Evolutionary conservation across 345 rosid genomes (phyloP).

Genomic region (Moringa oleifera): DNA sequence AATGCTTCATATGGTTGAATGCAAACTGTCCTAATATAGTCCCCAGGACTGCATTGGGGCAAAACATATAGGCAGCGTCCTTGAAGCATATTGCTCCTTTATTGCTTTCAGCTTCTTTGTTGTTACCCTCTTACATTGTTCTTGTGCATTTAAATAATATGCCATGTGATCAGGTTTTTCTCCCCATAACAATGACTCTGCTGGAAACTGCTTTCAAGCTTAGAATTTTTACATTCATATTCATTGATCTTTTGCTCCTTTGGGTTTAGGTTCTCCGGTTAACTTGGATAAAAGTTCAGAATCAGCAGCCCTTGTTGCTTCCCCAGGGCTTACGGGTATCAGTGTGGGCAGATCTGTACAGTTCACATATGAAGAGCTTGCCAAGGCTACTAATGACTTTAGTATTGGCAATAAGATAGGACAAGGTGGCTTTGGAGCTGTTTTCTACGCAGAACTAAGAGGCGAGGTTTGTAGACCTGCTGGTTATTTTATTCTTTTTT

Average conservation of each 20-base stretch:
- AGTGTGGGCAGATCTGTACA: conserved; percentile 84
- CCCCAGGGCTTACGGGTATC: conserved; percentile 42
- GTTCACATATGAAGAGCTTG: conserved; percentile 87
- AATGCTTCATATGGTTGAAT: too few relatives aligned
- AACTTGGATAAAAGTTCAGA: conserved; percentile 29
- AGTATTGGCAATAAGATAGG: conserved; percentile 90
- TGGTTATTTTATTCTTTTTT: background rate
- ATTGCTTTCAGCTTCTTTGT: too few relatives aligned
- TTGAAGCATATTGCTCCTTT: too few relatives aligned
- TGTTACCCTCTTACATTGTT: too few relatives aligned
- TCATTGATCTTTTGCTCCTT: background rate
- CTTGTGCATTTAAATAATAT: too few relatives aligned
- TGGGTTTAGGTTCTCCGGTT: conserved; percentile 26
- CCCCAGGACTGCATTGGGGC: too few relatives aligned
- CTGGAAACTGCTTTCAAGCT: too few relatives aligned
- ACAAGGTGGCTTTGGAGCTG: conserved; percentile 88
- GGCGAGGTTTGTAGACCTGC: conserved; percentile 64
- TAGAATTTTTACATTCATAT: conserved; percentile 11
- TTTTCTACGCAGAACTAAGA: conserved; percentile 86
- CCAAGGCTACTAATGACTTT: conserved; percentile 79
- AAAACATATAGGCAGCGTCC: too few relatives aligned
- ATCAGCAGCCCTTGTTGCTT: conserved; percentile 1
- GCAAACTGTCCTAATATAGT: too few relatives aligned
- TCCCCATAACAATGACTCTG: too few relatives aligned
- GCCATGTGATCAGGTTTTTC: too few relatives aligned